Evolutionary conservation across 106 monocot species (phyloP), one percentile per base, ranked within the genome.

Genomic region (Cymbidium sinense): DNA sequence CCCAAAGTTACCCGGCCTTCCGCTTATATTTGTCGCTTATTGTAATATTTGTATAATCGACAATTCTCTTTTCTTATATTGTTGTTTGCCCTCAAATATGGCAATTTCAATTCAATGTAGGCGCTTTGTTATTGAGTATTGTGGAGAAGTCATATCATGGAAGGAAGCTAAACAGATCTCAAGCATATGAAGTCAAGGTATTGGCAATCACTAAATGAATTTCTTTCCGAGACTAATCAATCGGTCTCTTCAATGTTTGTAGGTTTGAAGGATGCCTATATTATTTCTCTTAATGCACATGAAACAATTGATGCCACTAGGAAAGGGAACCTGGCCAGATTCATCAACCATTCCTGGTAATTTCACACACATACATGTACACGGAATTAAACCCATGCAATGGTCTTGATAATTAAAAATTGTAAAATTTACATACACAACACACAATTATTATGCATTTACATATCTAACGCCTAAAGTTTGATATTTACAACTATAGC

Each of bases 261-360:
- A n/a, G n/a, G n/a, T n/a, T n/a, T n/a, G n/a, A n/a, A n/a, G n/a
- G n/a, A n/a, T n/a, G n/a, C n/a, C n/a, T n/a, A n/a, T n/a, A n/a
- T n/a, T n/a, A n/a, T n/a, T n/a, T n/a, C n/a, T n/a, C n/a, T n/a
- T n/a, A n/a, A n/a, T n/a, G n/a, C n/a, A n/a, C n/a, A n/a, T n/a
- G n/a, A n/a, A n/a, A n/a, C n/a, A n/a, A n/a, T n/a, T n/a, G n/a
- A n/a, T n/a, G n/a, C n/a, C n/a, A n/a, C n/a, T n/a, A n/a, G n/a
- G n/a, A n/a, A n/a, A 84, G 96, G 96, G 74, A 96, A 90, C 75
- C 79, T 96, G 55, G 93, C 96, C 23, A 86, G 96, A 43, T 96
- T 96, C 85, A 93, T 96, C 64, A 96, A 96, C 83, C 96, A 96
- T 87, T 93, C 93, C 51, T 96, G 96, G 96, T 96, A 83, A 81